Evolutionary conservation across 192 early-diverging fungal genomes (phyloP), one percentile per base, ranked within the genome.

Genomic region (Backusella luteola): DNA sequence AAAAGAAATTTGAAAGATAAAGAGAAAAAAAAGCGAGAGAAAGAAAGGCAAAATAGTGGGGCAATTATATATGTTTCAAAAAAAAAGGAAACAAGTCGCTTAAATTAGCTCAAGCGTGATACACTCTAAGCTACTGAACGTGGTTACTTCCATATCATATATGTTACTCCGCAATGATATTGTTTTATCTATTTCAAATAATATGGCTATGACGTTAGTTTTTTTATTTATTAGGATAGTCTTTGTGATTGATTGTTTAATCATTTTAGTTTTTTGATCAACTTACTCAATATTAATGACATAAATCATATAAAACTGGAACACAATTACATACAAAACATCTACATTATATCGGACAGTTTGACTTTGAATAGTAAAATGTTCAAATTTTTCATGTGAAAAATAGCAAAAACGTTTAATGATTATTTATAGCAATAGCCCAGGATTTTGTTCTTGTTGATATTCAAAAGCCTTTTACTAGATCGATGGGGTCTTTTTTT

Each of bases 121-220:
- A 29, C 49, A 63, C 44, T 23, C 70, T 26, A 49, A 26, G 23
- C 19, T 66, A 15, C 26, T 80, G 63, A 32, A 49, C 34, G 36
- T 76, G 74, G 14, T 80, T 73, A 26, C 14, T 72, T 29, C 26
- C 7, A 44, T 11, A 39, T 29, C 26, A 49, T 72, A 49, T 8
- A 49, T 17, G 6, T 49, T 49, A 72, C 56, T 63, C 56, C 56
- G 56, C 21, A 14, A 63, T 63, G 23, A 26, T 12, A 26, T 4
- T 11, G 23, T 4, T 56, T 29, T 63, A 29, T 26, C 23, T 26
- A 63, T 32, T 63, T 63, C 26, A 12, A 32, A 32, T 26, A 63
- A 63, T 4, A 29, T 29, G 12, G 26, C 8, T 29, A 14, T 63
- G 21, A 12, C 56, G 8, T 29, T 63, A 44, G 14, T 19, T 44